Percentiles rank a stretch among this genome's conserved stretches.
phyloP scores from a whole-genome alignment of 2,329 filamentous ascomycete genomes.

The Aspergillus phoenicis region DNA sequence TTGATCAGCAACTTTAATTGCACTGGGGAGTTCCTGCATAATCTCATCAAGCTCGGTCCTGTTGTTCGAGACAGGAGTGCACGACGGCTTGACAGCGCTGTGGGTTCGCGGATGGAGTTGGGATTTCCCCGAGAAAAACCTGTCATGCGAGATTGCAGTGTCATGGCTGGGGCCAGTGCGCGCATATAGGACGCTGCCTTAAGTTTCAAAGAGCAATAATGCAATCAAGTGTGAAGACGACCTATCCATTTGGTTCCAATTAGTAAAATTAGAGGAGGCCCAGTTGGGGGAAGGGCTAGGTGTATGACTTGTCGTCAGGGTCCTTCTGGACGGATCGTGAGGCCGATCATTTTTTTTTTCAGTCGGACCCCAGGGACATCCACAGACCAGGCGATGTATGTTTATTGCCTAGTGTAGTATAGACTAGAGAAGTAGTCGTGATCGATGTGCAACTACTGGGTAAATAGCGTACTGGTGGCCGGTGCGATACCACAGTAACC shows the following conservation, averaged over 20 bases:
- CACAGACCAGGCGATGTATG: not conserved
- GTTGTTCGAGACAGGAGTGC: conserved; percentile 13
- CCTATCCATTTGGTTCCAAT: conserved; percentile 7
- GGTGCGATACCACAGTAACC: not conserved
- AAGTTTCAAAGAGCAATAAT: conserved; percentile 15
- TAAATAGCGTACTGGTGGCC: not conserved
- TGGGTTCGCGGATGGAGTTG: conserved; percentile 1
- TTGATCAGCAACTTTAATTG: conserved; percentile 27
- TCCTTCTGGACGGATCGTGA: not conserved
- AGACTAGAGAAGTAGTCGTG: not conserved
- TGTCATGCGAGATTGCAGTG: conserved; percentile 27
- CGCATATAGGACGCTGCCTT: conserved; percentile 9
- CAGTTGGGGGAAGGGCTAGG: conserved; percentile 3
- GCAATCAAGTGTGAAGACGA: not conserved
- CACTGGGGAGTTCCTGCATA: conserved; percentile 24
- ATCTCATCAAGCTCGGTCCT: conserved; percentile 14
- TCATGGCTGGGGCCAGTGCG: conserved; percentile 15
- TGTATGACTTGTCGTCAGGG: conserved; percentile 3
- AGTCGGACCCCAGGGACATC: not conserved
- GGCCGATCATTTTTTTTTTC: not conserved
- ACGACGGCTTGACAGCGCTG: not conserved
- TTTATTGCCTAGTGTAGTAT: not conserved
- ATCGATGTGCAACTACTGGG: not conserved
- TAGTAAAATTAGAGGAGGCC: conserved; percentile 15
- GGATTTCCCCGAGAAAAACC: not conserved